Base-by-base conservation (phyloP, 2,329 filamentous ascomycete genomes). In the Aspergillus arachidicola region DNA sequence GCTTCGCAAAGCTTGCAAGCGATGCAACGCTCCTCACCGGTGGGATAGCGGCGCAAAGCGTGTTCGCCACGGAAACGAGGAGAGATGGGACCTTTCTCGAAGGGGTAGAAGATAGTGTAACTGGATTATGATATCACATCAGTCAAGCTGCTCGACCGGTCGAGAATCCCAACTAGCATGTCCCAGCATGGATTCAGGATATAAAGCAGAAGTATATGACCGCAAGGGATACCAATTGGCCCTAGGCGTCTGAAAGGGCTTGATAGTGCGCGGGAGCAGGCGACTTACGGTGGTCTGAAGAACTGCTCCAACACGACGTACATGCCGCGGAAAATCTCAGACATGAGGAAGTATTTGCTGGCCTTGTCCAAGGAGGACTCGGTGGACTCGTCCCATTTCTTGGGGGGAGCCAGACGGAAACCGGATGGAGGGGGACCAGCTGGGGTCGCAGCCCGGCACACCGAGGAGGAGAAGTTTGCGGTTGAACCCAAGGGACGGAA, bases 1-100 rank as follows among this genome's bases (percentile, higher is more conserved):
- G 95, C 95, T 84, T 99, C 95, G 83, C 95, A 99, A 64, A 99
- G 89, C 86, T 99, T 99, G 91, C 95, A 99, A 72, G 95, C 95
- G 81, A 99, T 99, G 85, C 95, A 99, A 73, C 95, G 91, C 85
- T 99, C 95, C 83, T 99, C 95, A 71, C 95, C 95, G 3, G 94
- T 96, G 34, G 95, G 95, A 81, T 99, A 99, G 76, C 95, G 89
- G 80, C 95, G 90, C 68, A 99, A 87, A 70, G 95, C 95, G 83
- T 99, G 95, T 82, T 99, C 95, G 79, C 95, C 95, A 80, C 95
- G 92, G 89, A 99, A 99, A 72, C 95, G 91, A 65, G 95, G 95
- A 41, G 94, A 97, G 79, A 99, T 97, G 65, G 95, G 95, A 55
- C 95, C 95, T 86, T 99, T 99, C 80, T 99, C 95, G 81, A 97